phyloP scores from a whole-genome alignment of 441 rosid species.

The Rhodomyrtus psidioides region DNA sequence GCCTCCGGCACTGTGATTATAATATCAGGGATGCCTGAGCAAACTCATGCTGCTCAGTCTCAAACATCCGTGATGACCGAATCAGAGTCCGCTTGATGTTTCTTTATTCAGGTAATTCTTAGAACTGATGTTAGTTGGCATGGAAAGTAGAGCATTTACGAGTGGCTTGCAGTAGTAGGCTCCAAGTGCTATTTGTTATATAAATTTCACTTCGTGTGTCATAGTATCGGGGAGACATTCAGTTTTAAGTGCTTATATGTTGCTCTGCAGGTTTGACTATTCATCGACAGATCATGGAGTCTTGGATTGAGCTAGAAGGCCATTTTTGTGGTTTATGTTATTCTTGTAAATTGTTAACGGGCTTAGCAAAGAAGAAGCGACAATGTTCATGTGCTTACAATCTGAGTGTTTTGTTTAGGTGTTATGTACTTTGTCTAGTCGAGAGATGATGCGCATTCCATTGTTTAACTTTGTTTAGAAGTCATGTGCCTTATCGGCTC shows the following conservation, averaged over 20 bases:
- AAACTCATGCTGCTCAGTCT: conserved; percentile 81
- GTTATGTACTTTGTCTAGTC: not conserved
- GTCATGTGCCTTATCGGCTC: no score
- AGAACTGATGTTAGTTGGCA: not conserved
- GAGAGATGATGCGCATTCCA: not conserved
- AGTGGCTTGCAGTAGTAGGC: not conserved
- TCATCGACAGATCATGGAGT: not conserved
- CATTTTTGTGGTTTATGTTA: not conserved
- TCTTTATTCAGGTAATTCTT: conserved; percentile 10
- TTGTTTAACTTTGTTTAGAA: not conserved
- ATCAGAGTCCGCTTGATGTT: conserved; percentile 33
- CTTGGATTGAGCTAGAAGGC: not conserved
- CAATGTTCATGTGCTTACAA: not conserved
- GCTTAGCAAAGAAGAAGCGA: not conserved
- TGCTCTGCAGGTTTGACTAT: not conserved
- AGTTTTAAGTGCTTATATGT: not conserved
- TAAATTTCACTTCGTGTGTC: not conserved
- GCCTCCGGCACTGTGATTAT: conserved; percentile 53
- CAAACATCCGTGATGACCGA: conserved; percentile 79
- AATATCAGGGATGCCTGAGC: conserved; percentile 85
- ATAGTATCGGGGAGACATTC: not conserved
- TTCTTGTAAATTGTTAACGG: not conserved
- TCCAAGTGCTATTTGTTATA: not conserved
- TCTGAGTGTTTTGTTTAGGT: not conserved
- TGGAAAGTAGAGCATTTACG: not conserved